Evolutionary conservation across 306 rosid species (phyloP).

Genomic region (Betula pendula): DNA sequence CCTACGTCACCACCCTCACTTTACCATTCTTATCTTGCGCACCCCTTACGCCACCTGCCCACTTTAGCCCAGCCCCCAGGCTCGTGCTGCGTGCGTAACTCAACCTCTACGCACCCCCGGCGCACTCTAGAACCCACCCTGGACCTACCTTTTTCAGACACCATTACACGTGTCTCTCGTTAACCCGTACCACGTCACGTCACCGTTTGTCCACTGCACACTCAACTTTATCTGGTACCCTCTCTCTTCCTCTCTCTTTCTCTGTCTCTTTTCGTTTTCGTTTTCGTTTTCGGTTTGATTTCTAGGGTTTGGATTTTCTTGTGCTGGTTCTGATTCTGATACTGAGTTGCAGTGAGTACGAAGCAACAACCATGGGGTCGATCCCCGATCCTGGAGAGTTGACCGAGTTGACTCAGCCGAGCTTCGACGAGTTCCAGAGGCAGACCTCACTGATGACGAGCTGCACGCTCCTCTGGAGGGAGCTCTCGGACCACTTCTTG

Average conservation of each 20-base stretch:
- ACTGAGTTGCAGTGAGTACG: constrained; percentile 12
- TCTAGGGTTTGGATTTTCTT: constrained; percentile 40
- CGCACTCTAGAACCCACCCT: constrained; percentile 49
- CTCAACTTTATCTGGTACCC: constrained; percentile 17
- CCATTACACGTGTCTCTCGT: constrained; percentile 50
- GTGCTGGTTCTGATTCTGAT: constrained; percentile 14
- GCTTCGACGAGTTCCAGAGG: constrained; percentile 90
- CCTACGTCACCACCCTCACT: constrained; percentile 20
- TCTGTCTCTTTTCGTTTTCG: background rate
- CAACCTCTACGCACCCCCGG: constrained; percentile 28
- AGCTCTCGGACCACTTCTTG: constrained; percentile 89
- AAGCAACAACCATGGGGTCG: constrained; percentile 70
- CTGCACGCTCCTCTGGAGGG: constrained; percentile 98
- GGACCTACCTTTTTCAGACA: constrained; percentile 28
- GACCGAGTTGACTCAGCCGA: constrained; percentile 70
- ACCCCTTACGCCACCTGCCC: constrained; percentile 3
- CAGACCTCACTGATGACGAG: constrained; percentile 94
- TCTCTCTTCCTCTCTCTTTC: constrained; percentile 13
- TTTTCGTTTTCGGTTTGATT: constrained; percentile 9
- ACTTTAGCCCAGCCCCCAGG: constrained; percentile 2
- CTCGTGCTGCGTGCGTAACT: background rate
- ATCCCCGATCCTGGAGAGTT: constrained; percentile 99
- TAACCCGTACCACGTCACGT: constrained; percentile 43
- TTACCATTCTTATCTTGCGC: constrained; percentile 32
- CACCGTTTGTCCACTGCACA: constrained; percentile 18